These are phyloP conservation scores for Astrothelium subdiscretum DNA, from an alignment of 495 filamentous ascomycete genomes.

Conservation along the genomic window DNA sequence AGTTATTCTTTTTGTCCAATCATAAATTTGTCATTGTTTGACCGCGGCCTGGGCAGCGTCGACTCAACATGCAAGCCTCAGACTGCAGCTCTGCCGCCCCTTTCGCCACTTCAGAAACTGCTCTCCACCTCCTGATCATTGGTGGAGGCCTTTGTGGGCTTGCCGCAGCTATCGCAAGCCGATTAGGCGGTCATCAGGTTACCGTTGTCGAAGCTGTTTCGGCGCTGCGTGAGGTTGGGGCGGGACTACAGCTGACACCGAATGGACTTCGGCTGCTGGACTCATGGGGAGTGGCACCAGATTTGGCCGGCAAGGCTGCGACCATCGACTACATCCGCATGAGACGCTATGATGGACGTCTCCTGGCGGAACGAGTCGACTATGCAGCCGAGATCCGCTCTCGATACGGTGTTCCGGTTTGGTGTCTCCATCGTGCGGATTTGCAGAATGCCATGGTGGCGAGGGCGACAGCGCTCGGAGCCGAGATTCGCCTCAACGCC, in stretches of 20 bases:
- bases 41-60: background rate
- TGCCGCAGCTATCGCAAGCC: constrained; percentile 29
- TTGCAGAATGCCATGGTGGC: background rate
- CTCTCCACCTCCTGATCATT: constrained; percentile 18
- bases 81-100: background rate
- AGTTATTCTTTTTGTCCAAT: background rate
- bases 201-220: constrained; percentile 16
- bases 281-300: constrained; percentile 39
- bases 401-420: background rate
- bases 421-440: background rate
- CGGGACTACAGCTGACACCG: constrained; percentile 46
- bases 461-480: background rate
- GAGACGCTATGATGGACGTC: constrained; percentile 44
- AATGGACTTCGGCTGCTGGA: constrained; percentile 43
- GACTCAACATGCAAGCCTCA: background rate
- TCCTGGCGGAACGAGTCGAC: constrained; percentile 37
- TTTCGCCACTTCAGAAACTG: background rate
- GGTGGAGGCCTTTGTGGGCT: constrained; percentile 38
- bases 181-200: constrained; percentile 17
- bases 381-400: background rate
- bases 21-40: no score
- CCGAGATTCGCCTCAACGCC: background rate
- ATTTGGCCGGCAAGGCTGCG: constrained; percentile 36
- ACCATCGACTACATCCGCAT: constrained; percentile 44
- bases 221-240: constrained; percentile 29